Conservation (phyloP, 129 eudicot genomes). For the Helianthus tuberosus region DNA sequence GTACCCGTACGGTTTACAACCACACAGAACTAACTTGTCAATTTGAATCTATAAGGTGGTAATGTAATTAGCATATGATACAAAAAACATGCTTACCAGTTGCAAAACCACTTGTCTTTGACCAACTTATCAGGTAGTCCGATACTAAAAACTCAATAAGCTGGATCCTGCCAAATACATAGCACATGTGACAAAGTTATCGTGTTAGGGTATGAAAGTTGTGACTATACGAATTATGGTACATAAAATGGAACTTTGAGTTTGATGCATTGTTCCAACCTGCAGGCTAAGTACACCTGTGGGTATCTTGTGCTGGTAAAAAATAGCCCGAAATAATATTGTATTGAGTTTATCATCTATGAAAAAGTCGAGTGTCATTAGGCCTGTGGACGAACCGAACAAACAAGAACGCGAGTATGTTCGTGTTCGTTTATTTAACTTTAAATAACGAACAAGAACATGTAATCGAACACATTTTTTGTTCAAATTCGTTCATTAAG, state of each 20-base stretch:
- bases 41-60: too few relatives aligned
- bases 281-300: background rate
- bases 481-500: too few relatives aligned
- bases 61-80: too few relatives aligned
- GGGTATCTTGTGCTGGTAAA: slow-evolving; percentile 3
- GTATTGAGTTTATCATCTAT: background rate
- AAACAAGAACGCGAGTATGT: too few relatives aligned
- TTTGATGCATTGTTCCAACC: background rate
- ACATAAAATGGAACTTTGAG: slow-evolving; percentile 8
- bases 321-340: background rate
- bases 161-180: slow-evolving; percentile 77
- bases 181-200: slow-evolving; percentile 3
- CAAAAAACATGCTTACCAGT: slow-evolving; percentile 43
- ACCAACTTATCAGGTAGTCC: slow-evolving; percentile 72
- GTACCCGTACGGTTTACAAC: too few relatives aligned
- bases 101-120: slow-evolving; percentile 58
- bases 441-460: too few relatives aligned
- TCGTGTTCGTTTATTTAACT: too few relatives aligned
- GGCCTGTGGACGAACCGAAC: too few relatives aligned
- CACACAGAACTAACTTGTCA: too few relatives aligned
- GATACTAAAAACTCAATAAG: slow-evolving; percentile 81
- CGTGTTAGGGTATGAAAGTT: background rate
- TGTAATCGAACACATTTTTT: too few relatives aligned
- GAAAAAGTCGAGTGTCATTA: background rate
- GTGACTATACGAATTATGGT: background rate